A percentile compares a stretch with the other conserved stretches of the same genome.
Evolutionary conservation across 345 rosid genomes (phyloP).

Genomic region (Gossypium turneri): DNA sequence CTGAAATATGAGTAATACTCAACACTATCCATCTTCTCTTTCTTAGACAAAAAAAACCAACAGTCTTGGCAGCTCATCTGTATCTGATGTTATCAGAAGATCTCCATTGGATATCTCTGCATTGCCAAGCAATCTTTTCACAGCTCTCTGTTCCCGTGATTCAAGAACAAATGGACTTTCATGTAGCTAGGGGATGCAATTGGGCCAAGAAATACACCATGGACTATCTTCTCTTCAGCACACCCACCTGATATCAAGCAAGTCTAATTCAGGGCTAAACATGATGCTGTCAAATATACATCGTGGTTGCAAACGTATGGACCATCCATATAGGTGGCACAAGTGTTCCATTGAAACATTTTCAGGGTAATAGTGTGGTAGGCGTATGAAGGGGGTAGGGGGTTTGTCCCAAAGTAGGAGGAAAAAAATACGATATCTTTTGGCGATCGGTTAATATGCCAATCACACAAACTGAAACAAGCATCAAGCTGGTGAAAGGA

Average conservation of each 20-base stretch:
- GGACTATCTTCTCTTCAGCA: conserved; percentile 54
- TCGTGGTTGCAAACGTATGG: conserved; percentile 53
- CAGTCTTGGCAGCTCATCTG: conserved; percentile 84
- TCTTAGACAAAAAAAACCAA: too few relatives aligned
- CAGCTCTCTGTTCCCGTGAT: conserved; percentile 50
- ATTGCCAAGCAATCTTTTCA: conserved; percentile 56
- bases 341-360: conserved; percentile 79
- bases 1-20: too few relatives aligned
- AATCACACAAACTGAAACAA: conserved; percentile 47
- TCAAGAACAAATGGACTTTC: conserved; percentile 70
- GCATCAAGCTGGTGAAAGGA: conserved; percentile 33
- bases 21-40: too few relatives aligned
- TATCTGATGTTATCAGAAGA: conserved; percentile 72
- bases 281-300: conserved; percentile 68
- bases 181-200: conserved; percentile 26
- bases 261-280: conserved; percentile 84
- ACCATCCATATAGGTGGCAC: conserved; percentile 85
- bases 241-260: conserved; percentile 46
- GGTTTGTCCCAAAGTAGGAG: conserved; percentile 93
- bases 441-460: conserved; percentile 38
- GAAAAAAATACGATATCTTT: conserved; percentile 51
- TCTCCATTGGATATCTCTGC: conserved; percentile 70
- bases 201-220: conserved; percentile 59
- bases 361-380: conserved; percentile 91
- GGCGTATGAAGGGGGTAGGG: conserved; percentile 55